Conservation (phyloP, 768 basidiomycete genomes). For the Tricholoma sp. region DNA sequence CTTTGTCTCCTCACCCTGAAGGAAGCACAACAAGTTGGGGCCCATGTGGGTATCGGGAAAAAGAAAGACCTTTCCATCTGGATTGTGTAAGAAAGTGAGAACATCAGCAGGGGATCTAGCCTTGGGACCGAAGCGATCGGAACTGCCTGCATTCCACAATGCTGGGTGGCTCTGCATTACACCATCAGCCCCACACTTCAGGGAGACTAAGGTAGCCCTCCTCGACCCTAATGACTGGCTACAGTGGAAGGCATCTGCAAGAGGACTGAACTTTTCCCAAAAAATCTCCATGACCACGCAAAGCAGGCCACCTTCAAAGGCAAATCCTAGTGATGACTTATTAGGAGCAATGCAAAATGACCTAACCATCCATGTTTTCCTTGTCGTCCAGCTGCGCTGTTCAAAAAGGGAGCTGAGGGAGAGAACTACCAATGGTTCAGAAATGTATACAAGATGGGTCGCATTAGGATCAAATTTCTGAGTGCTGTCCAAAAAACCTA, state of each 20-base stretch:
- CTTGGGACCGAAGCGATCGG: background rate
- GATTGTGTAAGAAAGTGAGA: slow-evolving; percentile 4
- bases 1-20: slow-evolving; percentile 11
- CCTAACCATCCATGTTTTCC: slow-evolving; percentile 3
- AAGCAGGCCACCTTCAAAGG: background rate
- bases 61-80: slow-evolving; percentile 4
- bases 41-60: slow-evolving; percentile 13
- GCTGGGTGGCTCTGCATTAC: slow-evolving; percentile 7
- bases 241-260: slow-evolving; percentile 7
- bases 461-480: background rate
- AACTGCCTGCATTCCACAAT: slow-evolving; percentile 7
- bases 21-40: slow-evolving; percentile 11
- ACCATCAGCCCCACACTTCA: slow-evolving; percentile 6
- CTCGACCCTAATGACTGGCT: slow-evolving; percentile 5
- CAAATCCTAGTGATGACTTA: background rate
- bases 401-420: slow-evolving; percentile 11
- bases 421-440: slow-evolving; percentile 12
- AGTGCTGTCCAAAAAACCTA: slow-evolving; percentile 8
- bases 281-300: slow-evolving; percentile 3
- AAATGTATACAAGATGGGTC: slow-evolving; percentile 11
- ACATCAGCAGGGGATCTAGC: slow-evolving; percentile 7
- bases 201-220: slow-evolving; percentile 4
- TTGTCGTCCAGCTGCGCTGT: background rate
- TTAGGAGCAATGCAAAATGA: slow-evolving; percentile 3
- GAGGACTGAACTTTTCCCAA: slow-evolving; percentile 9